A percentile compares a stretch with the other conserved stretches of the same genome.
Evolutionary conservation across 192 early-diverging fungal species (phyloP).

Genomic region (Jimgerdemannia lactiflua): DNA sequence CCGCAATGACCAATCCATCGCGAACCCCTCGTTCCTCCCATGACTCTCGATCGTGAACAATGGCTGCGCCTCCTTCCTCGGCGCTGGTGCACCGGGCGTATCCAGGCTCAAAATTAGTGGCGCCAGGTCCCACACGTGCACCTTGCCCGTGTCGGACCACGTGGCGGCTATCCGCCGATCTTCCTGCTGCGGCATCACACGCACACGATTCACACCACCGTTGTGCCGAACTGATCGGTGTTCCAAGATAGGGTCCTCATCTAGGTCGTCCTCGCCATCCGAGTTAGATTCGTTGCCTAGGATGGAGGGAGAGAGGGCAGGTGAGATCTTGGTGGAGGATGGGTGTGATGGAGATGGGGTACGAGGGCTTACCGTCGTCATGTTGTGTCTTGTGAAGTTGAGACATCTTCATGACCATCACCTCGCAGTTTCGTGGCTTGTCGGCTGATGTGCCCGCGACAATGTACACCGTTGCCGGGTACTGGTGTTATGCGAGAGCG

Average conservation of each 20-base stretch:
- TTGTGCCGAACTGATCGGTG: conserved; percentile 75
- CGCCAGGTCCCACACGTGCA: conserved; percentile 90
- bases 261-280: conserved; percentile 65
- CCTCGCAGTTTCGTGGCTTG: conserved; percentile 77
- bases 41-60: conserved; percentile 82
- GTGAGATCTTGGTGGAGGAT: conserved; percentile 15
- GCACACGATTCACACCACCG: conserved; percentile 91
- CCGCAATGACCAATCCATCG: conserved; percentile 90
- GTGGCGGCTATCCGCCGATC: conserved; percentile 82
- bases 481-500: conserved; percentile 36
- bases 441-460: conserved; percentile 95
- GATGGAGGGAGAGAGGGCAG: not conserved
- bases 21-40: conserved; percentile 86
- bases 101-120: conserved; percentile 74
- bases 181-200: conserved; percentile 44
- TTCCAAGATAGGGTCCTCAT: conserved; percentile 95
- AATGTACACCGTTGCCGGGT: conserved; percentile 90
- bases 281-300: conserved; percentile 64
- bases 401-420: conserved; percentile 95
- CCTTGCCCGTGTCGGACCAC: conserved; percentile 96
- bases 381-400: conserved; percentile 91
- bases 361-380: conserved; percentile 55
- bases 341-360: not conserved
- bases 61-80: conserved; percentile 62
- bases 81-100: conserved; percentile 68